Evolutionary conservation across 139 green algal genomes (phyloP).

Genomic region (Chlamydomonas applanata): DNA sequence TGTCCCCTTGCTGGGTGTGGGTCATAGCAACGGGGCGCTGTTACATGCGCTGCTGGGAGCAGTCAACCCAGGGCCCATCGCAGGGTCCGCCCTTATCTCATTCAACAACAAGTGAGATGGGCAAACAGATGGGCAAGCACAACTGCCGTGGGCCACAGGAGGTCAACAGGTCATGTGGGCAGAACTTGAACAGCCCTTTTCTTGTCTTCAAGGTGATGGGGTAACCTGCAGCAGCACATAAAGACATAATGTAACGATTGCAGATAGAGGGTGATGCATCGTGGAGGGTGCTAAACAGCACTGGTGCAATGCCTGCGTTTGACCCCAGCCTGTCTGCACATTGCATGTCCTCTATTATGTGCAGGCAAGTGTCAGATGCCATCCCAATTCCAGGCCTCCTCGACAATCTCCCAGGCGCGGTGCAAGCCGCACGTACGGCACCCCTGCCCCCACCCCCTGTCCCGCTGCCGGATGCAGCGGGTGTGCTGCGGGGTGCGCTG

Average conservation of each 20-base stretch:
- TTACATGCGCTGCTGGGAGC: conserved; percentile 59
- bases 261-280: too few species aligned
- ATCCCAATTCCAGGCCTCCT: conserved; percentile 66
- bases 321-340: too few species aligned
- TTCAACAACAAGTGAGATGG: conserved; percentile 71
- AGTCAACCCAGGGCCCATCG: neutral
- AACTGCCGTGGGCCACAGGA: too few species aligned
- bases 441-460: conserved; percentile 8
- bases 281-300: too few species aligned
- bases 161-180: too few species aligned
- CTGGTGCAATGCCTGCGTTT: too few species aligned
- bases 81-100: conserved; percentile 56
- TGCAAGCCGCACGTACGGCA: conserved; percentile 17
- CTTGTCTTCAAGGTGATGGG: too few species aligned
- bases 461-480: neutral
- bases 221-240: too few species aligned
- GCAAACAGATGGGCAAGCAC: too few species aligned
- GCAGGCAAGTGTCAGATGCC: conserved; percentile 61
- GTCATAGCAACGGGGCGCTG: conserved; percentile 69
- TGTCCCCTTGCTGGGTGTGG: conserved; percentile 44
- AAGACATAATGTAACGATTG: too few species aligned
- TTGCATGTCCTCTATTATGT: neutral
- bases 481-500: conserved; percentile 28
- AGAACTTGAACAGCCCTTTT: neutral
- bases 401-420: conserved; percentile 30